These are phyloP conservation scores for Ustilago esculenta DNA, from an alignment of 1,284 basidiomycete species.

Conservation along the genomic window DNA sequence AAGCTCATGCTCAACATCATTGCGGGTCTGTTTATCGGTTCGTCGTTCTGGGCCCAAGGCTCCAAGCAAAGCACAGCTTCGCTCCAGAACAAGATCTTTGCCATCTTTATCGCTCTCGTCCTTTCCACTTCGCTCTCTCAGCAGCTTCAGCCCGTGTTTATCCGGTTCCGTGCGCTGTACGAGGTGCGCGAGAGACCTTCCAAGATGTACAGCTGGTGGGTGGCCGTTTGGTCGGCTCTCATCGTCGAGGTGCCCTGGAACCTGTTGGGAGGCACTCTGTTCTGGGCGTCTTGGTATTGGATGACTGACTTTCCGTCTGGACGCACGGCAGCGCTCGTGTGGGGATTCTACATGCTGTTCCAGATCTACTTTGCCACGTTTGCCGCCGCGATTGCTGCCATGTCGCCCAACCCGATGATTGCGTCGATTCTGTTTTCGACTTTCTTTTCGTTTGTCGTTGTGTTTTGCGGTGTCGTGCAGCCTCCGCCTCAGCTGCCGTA, in stretches of 20 bases:
- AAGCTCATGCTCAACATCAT: slow-evolving; percentile 70
- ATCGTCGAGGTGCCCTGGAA: slow-evolving; percentile 67
- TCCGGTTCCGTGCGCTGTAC: slow-evolving; percentile 73
- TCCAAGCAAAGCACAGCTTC: slow-evolving; percentile 30
- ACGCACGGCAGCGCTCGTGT: slow-evolving; percentile 42
- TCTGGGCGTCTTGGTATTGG: slow-evolving; percentile 59
- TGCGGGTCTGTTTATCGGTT: slow-evolving; percentile 73
- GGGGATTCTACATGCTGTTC: slow-evolving; percentile 57
- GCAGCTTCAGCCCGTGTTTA: slow-evolving; percentile 68
- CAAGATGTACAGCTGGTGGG: slow-evolving; percentile 84
- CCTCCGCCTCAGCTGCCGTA: slow-evolving; percentile 55
- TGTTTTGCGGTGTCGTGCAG: slow-evolving; percentile 72
- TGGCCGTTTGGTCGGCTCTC: slow-evolving; percentile 70
- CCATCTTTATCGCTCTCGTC: slow-evolving; percentile 68
- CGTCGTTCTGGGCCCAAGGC: slow-evolving; percentile 60
- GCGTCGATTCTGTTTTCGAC: slow-evolving; percentile 76
- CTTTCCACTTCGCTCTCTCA: slow-evolving; percentile 61
- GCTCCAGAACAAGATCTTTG: slow-evolving; percentile 81
- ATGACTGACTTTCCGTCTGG: slow-evolving; percentile 48
- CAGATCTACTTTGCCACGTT: slow-evolving; percentile 72
- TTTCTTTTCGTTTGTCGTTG: slow-evolving; percentile 74
- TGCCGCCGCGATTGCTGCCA: slow-evolving; percentile 75
- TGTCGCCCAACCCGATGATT: slow-evolving; percentile 75
- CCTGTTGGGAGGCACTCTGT: slow-evolving; percentile 56
- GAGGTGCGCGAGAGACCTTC: slow-evolving; percentile 79